These are phyloP conservation scores for Blastobotrys aristatus DNA, from an alignment of 1,139 yeast species.

Conservation along the genomic window DNA sequence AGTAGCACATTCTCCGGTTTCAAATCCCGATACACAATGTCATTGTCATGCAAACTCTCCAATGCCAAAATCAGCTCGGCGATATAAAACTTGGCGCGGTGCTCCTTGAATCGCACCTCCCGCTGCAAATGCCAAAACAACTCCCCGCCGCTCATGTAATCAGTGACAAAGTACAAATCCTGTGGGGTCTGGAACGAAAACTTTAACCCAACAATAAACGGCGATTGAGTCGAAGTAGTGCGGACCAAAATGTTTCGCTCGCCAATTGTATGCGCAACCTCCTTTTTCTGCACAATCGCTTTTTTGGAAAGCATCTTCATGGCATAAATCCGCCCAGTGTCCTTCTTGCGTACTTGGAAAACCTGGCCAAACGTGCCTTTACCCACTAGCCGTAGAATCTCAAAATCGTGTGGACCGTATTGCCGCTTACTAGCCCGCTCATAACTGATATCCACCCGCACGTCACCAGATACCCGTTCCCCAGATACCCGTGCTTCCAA, in stretches of 20 bases:
- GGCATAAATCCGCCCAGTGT: constrained; percentile 86
- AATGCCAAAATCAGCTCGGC: constrained; percentile 90
- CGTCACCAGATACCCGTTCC: constrained; percentile 71
- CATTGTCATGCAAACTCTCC: constrained; percentile 88
- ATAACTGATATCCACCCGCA: constrained; percentile 70
- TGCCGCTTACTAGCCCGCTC: constrained; percentile 64
- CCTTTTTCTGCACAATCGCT: constrained; percentile 92
- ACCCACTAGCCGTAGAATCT: constrained; percentile 81
- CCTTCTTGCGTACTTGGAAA: constrained; percentile 86
- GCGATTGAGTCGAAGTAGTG: constrained; percentile 74
- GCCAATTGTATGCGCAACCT: constrained; percentile 95
- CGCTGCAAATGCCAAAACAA: constrained; percentile 95
- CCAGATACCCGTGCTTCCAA: constrained; percentile 70
- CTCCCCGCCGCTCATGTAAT: constrained; percentile 98
- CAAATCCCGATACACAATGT: constrained; percentile 88
- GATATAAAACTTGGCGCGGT: constrained; percentile 90
- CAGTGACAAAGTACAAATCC: constrained; percentile 89
- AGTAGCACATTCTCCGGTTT: constrained; percentile 90
- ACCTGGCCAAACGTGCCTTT: constrained; percentile 98
- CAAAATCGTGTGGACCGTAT: constrained; percentile 92
- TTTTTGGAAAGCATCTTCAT: constrained; percentile 94
- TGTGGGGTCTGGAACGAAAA: constrained; percentile 93
- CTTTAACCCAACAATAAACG: constrained; percentile 90
- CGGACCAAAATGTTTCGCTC: constrained; percentile 91
- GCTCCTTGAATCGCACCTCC: constrained; percentile 90